Evolutionary conservation across 495 filamentous ascomycete genomes (phyloP), one percentile per base, ranked within the genome.

Genomic region (Astrocystis sublimbata): DNA sequence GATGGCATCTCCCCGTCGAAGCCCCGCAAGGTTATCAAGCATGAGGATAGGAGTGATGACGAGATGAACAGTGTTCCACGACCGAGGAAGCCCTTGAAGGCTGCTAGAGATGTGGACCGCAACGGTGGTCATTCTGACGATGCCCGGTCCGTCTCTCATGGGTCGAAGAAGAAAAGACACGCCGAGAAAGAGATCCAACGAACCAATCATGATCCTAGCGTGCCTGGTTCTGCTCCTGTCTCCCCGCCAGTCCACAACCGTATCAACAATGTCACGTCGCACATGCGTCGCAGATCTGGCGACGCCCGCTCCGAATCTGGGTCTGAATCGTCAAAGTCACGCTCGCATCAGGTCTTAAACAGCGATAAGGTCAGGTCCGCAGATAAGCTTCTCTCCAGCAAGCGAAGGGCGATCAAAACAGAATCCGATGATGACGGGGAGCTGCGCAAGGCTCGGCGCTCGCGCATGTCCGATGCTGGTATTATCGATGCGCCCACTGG

Each of bases 1-100:
- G 85, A 91, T 67, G 86, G 86, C 42, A 71, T 86, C 66, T 88
- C 87, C 23, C 85, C 86, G 1, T 85, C 87, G 58, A 90, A 89
- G 71, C 81, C 82, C 62, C 82, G 84, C 31, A 91, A 90, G 73
- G 72, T 80, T 53, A 87, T 91, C 69, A 87, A 89, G 65, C 85
- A 89, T 72, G 87, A 89, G 69, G 86, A 89, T 70, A 82, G 81
- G 63, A 83, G 82, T 62, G 81, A 83, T 60, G 75, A 76, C 50
- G 81, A 79, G 43, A 81, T 77, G 49, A 72, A 71, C 31, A 66
- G 71, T 43, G 65, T 72, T 36, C 71, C 75, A 36, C 61, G 65
- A 42, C 65, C 66, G 28, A 71, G 73, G 65, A 77, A 76, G 57
- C 72, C 66, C 41, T 38, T 66, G 66, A 77, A 73, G 58, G 67